These are phyloP conservation scores for Syzygium oleosum DNA, from an alignment of 345 rosid species.

Conservation along the genomic window DNA sequence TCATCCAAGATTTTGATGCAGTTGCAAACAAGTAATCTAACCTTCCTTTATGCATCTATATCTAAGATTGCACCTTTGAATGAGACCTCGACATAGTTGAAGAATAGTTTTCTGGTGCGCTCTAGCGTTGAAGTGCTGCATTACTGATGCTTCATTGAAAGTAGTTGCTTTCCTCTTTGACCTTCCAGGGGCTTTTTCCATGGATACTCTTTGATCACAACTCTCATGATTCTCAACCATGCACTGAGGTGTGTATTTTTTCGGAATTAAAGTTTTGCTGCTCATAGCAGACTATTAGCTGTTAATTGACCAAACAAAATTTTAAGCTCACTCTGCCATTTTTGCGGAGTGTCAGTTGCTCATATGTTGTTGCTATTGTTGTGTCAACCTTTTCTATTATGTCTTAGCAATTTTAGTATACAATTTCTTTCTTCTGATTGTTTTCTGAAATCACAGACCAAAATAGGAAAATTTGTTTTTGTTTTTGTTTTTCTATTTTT, in stretches of 20 bases:
- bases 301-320: not conserved
- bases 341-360: not conserved
- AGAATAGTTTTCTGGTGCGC: not conserved
- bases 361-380: not conserved
- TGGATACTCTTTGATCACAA: constrained; percentile 76
- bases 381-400: not conserved
- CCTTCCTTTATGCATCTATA: constrained; percentile 1
- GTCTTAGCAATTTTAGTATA: not conserved
- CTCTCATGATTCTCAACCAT: constrained; percentile 92
- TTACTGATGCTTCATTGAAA: not conserved
- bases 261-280: not conserved
- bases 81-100: not conserved
- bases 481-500: not conserved
- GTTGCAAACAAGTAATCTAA: constrained; percentile 69
- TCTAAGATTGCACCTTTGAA: not conserved
- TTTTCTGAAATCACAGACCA: not conserved
- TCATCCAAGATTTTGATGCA: constrained; percentile 88
- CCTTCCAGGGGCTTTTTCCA: constrained; percentile 89
- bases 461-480: not conserved
- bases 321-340: not conserved
- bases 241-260: constrained; percentile 64
- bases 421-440: not conserved
- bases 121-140: not conserved
- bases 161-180: not conserved
- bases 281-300: not conserved